A percentile compares a stretch with the other conserved stretches of the same genome.
Conservation (phyloP, 148 eudicot species). For the Polygonum maritimum region DNA sequence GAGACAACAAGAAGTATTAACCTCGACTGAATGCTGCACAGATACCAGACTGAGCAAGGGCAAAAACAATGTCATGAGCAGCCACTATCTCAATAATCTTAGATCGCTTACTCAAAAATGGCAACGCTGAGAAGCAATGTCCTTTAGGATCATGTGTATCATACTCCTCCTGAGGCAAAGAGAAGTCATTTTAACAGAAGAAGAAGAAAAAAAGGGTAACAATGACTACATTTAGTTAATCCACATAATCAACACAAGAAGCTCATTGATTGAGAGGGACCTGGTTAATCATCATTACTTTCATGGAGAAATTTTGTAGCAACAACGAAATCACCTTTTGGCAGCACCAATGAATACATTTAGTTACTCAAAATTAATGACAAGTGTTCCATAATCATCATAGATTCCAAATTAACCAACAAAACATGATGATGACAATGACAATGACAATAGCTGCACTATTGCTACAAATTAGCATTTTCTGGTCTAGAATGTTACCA, state of each 20-base stretch:
- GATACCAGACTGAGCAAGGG: constrained; percentile 91
- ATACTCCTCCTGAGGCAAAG: constrained; percentile 69
- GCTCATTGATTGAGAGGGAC: not conserved
- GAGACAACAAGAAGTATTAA: constrained; percentile 12
- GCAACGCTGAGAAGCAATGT: constrained; percentile 54
- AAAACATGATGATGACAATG: not conserved
- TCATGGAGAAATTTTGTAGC: too few species aligned
- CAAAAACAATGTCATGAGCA: constrained; percentile 92
- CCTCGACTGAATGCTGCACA: constrained; percentile 99
- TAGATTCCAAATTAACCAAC: not conserved
- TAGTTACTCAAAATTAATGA: not conserved
- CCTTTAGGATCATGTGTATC: constrained; percentile 99
- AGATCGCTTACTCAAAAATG: constrained; percentile 76
- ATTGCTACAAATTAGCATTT: not conserved
- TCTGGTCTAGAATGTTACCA: not conserved
- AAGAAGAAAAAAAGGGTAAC: not conserved
- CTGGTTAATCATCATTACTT: not conserved
- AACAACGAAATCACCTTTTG: too few species aligned
- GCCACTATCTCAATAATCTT: constrained; percentile 91
- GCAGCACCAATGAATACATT: too few species aligned
- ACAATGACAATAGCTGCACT: not conserved
- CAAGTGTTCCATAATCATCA: not conserved
- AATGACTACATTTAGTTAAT: not conserved
- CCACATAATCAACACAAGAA: not conserved
- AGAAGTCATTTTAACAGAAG: not conserved